These are phyloP conservation scores for Botrytis elliptica DNA, from an alignment of 2,329 filamentous ascomycete genomes.

Conservation along the genomic window DNA sequence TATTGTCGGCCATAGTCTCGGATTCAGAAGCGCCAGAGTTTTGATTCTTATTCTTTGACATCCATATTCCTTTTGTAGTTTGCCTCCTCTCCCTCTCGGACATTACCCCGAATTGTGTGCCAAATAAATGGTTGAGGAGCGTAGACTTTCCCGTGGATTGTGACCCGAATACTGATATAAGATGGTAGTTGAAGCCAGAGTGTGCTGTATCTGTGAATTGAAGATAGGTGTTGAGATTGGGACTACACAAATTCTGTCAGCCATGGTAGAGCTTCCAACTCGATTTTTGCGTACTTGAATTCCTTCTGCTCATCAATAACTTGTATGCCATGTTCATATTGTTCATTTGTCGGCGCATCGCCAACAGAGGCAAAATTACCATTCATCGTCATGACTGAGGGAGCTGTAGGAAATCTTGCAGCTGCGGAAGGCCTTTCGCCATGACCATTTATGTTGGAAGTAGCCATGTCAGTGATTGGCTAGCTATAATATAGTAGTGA, in stretches of 20 bases:
- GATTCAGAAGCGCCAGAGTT: conserved; percentile 48
- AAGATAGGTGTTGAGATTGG: conserved; percentile 79
- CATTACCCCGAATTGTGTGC: conserved; percentile 97
- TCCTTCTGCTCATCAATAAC: conserved; percentile 95
- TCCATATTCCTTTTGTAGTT: conserved; percentile 99
- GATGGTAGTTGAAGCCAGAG: conserved; percentile 97
- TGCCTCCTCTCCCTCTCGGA: conserved; percentile 89
- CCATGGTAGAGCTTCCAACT: conserved; percentile 9
- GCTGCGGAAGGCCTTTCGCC: conserved; percentile 35
- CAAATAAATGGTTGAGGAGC: conserved; percentile 91
- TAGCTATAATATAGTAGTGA: background rate
- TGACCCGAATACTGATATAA: conserved; percentile 98
- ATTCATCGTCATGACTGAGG: conserved; percentile 58
- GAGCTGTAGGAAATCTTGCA: conserved; percentile 37
- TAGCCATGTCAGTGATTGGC: conserved; percentile 29
- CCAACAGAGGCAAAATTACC: conserved; percentile 76
- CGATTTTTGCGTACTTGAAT: conserved; percentile 72
- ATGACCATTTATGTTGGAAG: conserved; percentile 32
- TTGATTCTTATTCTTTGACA: conserved; percentile 88
- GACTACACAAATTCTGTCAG: conserved; percentile 48
- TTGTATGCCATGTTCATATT: conserved; percentile 92
- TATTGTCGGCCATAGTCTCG: conserved; percentile 87
- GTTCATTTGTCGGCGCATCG: conserved; percentile 59
- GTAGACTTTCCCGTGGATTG: conserved; percentile 99
- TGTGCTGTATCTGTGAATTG: conserved; percentile 75